These are phyloP conservation scores for Chrysopogon serrulatus DNA, from an alignment of 176 grass and related monocot species.

Conservation along the genomic window DNA sequence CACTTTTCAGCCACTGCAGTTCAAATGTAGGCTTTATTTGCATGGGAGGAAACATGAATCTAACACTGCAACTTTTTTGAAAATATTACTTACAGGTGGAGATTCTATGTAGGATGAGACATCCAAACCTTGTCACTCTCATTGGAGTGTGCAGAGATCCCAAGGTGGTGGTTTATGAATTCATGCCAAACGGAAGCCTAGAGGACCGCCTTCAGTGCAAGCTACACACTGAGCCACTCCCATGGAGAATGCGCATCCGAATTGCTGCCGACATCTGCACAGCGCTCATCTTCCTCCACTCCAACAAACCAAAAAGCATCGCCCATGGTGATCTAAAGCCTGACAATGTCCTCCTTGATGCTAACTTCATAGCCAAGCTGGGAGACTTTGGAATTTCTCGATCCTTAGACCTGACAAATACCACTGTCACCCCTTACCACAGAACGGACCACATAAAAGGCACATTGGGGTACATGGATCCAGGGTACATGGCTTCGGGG, in stretches of 20 bases:
- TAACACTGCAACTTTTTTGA: background rate
- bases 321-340: conserved; percentile 81
- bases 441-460: conserved; percentile 57
- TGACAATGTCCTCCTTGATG: conserved; percentile 59
- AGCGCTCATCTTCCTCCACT: conserved; percentile 70
- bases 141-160: conserved; percentile 62
- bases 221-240: conserved; percentile 21
- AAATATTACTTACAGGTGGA: conserved; percentile 55
- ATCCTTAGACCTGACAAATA: conserved; percentile 48
- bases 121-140: conserved; percentile 71
- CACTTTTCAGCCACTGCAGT: conserved; percentile 1
- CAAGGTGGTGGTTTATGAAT: conserved; percentile 57
- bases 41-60: background rate
- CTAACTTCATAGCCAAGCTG: conserved; percentile 46
- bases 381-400: conserved; percentile 80
- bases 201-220: conserved; percentile 52
- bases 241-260: conserved; percentile 48
- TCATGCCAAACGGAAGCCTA: conserved; percentile 57
- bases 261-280: conserved; percentile 67
- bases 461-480: conserved; percentile 78
- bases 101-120: conserved; percentile 48
- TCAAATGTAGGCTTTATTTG: background rate
- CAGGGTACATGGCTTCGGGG: conserved; percentile 58
- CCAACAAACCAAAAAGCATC: conserved; percentile 38
- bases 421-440: conserved; percentile 51